Evolutionary conservation across 2,329 filamentous ascomycete genomes (phyloP), one percentile per base, ranked within the genome.

Genomic region (Esteya vermicola): DNA sequence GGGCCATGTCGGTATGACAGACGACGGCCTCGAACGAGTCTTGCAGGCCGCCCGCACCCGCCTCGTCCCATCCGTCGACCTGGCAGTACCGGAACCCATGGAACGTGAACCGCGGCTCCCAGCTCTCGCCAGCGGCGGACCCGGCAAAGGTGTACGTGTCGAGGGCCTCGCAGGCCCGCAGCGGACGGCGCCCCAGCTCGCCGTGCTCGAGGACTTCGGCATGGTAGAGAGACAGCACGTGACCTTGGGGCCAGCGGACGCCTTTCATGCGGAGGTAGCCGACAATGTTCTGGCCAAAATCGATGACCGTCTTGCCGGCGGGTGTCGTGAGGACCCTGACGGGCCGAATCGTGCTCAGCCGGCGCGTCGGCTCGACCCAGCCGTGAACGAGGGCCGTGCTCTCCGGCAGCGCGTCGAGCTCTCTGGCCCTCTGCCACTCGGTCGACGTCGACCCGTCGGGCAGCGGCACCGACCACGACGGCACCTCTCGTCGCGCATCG

Each of bases 241-340:
- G 56, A 44, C 48, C 22, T 22, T 65, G 48, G 2, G 59, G 62
- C 39, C 57, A 10, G 8, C 12, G 7, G 28, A 48, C n/a, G n/a
- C n/a, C n/a, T n/a, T n/a, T n/a, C n/a, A n/a, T n/a, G n/a, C n/a
- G n/a, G 1, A 73, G 42, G 45, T 60, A 61, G 3, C 72, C 72
- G 1, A 74, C 71, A 0, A 76, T 52, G 45, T 76, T 75, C 48
- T 76, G 71, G 2, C 71, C 70, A 50, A 76, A 75, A 45, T 76
- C 70, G 10, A 76, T 44, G 2, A 75, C 53, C 0, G 55, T 63
- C 47, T 68, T 68, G 9, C 67, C 66, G 4, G 50, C 51, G 1
- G 54, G 53, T 9, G 52, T 57, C 42, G 45, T 50, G 12, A 57
- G 56, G 26, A 59, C 53, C n/a, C 45, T 33, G 4, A 45, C 36